Evolutionary conservation across 2,329 filamentous ascomycete genomes (phyloP).

Genomic region (Ophiocordyceps robertsii): DNA sequence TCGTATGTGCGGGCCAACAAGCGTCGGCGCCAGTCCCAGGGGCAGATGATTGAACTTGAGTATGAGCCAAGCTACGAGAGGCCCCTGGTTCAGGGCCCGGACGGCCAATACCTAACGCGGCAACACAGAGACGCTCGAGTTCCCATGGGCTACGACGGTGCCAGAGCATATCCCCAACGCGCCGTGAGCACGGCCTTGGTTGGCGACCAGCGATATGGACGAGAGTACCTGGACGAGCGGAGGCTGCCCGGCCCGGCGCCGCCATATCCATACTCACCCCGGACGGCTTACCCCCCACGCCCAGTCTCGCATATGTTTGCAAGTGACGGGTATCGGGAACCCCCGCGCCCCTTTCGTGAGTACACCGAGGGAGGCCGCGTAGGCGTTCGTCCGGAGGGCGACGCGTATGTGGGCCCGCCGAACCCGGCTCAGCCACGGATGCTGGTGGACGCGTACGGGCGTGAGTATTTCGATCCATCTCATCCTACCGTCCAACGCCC

Average conservation of each 20-base stretch:
- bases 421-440: conserved; percentile 49
- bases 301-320: conserved; percentile 28
- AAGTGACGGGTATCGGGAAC: conserved; percentile 26
- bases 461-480: conserved; percentile 55
- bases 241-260: conserved; percentile 17
- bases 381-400: conserved; percentile 33
- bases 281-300: conserved; percentile 23
- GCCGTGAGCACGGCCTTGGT: conserved; percentile 12
- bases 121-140: conserved; percentile 16
- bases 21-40: conserved; percentile 35
- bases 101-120: conserved; percentile 18
- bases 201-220: conserved; percentile 15
- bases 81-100: conserved; percentile 20
- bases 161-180: conserved; percentile 10
- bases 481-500: conserved; percentile 35
- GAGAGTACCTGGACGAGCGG: conserved; percentile 19
- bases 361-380: conserved; percentile 27
- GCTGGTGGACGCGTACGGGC: conserved; percentile 70
- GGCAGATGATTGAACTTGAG: conserved; percentile 18
- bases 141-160: conserved; percentile 20
- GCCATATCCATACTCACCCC: conserved; percentile 19
- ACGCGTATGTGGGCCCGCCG: conserved; percentile 37
- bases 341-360: conserved; percentile 30
- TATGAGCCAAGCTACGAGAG: conserved; percentile 28
- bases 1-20: conserved; percentile 43